Evolutionary conservation across 352 stramenopile species (phyloP).

Genomic region (Phytopythium aichiense): DNA sequence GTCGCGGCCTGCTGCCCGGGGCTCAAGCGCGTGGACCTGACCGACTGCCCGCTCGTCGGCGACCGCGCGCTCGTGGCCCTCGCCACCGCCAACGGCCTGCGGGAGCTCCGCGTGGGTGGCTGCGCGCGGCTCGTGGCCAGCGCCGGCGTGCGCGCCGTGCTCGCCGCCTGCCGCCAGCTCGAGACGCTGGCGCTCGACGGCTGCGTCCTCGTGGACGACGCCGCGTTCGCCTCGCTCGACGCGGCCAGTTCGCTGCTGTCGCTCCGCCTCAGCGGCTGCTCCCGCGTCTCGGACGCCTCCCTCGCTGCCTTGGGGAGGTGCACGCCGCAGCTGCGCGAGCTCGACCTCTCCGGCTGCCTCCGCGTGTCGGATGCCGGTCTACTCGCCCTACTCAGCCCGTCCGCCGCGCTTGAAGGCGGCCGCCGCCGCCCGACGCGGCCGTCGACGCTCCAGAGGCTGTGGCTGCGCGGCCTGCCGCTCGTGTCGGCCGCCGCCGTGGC

Average conservation of each 20-base stretch:
- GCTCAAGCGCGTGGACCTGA: conserved; percentile 51
- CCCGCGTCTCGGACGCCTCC: conserved; percentile 32
- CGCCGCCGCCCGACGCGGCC: conserved; percentile 5
- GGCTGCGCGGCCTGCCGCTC: conserved; percentile 50
- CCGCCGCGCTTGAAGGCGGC: conserved; percentile 5
- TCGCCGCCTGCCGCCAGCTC: conserved; percentile 14
- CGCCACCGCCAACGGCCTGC: conserved; percentile 7
- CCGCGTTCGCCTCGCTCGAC: conserved; percentile 20
- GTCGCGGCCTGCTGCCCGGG: conserved; percentile 26
- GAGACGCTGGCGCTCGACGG: conserved; percentile 17
- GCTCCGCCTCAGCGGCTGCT: conserved; percentile 41
- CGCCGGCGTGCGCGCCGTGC: conserved; percentile 15
- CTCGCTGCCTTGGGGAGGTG: conserved; percentile 35
- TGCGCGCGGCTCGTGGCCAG: conserved; percentile 21
- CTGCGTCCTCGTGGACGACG: conserved; percentile 19
- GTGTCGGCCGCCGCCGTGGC: conserved; percentile 77
- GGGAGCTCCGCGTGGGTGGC: conserved; percentile 14
- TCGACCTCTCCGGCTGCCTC: conserved; percentile 76
- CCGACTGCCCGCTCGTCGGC: conserved; percentile 36
- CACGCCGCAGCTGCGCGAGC: conserved; percentile 61
- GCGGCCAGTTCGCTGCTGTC: conserved; percentile 25
- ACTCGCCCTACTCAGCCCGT: conserved; percentile 58
- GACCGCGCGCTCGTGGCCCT: conserved; percentile 33
- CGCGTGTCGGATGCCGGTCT: conserved; percentile 78
- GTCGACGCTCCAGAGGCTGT: conserved; percentile 52